Evolutionary conservation across 1,284 basidiomycete species (phyloP).

Genomic region (Malassezia nana): DNA sequence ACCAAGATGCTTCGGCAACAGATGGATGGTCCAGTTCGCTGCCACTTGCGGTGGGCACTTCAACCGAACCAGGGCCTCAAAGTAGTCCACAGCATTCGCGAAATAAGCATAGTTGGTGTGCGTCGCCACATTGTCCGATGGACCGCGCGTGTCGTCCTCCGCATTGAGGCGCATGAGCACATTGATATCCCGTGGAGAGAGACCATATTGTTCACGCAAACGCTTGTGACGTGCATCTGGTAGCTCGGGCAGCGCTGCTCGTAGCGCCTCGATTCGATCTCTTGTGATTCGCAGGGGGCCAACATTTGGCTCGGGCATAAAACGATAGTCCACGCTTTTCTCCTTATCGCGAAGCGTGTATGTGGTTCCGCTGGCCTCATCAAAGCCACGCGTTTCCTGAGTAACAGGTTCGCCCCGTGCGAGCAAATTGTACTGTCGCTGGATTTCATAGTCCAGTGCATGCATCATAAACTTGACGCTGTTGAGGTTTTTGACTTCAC

Average conservation of each 20-base stretch:
- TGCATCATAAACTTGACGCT: conserved; percentile 74
- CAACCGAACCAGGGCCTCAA: conserved; percentile 25
- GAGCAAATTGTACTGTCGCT: conserved; percentile 61
- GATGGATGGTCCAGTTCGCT: conserved; percentile 62
- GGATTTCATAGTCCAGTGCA: conserved; percentile 69
- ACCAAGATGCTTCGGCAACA: conserved; percentile 34
- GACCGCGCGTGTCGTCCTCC: conserved; percentile 25
- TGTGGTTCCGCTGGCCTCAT: conserved; percentile 71
- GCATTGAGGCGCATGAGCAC: conserved; percentile 37
- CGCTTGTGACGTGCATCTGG: conserved; percentile 61
- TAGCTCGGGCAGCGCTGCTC: conserved; percentile 63
- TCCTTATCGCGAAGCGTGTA: conserved; percentile 78
- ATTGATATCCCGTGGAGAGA: conserved; percentile 54
- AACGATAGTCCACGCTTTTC: conserved; percentile 87
- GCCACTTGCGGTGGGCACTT: conserved; percentile 51
- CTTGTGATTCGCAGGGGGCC: conserved; percentile 59
- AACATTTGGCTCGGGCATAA: conserved; percentile 94
- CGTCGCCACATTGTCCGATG: background rate
- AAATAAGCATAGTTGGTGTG: background rate
- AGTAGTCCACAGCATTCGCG: conserved; percentile 35
- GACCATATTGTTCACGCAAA: conserved; percentile 54
- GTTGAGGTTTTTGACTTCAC: conserved; percentile 96
- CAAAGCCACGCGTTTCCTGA: conserved; percentile 85
- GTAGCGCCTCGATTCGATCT: conserved; percentile 56
- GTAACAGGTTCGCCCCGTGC: conserved; percentile 53